A percentile compares a stretch with the other conserved stretches of the same genome.
Evolutionary conservation across 345 rosid genomes (phyloP).

Genomic region (Iberis pinnata): DNA sequence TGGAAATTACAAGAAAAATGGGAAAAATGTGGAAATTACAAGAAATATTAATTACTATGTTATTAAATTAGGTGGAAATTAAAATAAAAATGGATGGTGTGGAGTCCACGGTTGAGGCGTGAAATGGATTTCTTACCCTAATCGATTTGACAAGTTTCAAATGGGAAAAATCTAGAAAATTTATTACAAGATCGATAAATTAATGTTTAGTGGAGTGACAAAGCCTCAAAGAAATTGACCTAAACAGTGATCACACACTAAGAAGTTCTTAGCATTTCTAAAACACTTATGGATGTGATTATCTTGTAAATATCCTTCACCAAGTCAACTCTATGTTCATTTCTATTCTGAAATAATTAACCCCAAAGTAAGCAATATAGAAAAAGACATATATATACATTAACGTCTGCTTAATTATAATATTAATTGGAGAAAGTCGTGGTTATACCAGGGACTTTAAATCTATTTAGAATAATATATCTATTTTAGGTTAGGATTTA

Average conservation of each 20-base stretch:
- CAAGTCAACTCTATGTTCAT: conserved; percentile 26
- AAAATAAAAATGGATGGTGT: too few species aligned
- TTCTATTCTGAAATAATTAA: conserved; percentile 15
- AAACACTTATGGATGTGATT: conserved; percentile 16
- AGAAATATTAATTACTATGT: too few species aligned
- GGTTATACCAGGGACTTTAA: too few species aligned
- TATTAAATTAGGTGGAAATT: too few species aligned
- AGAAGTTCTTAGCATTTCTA: conserved; percentile 13
- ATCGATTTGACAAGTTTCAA: conserved; percentile 29
- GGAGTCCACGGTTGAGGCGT: too few species aligned
- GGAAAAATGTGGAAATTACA: too few species aligned
- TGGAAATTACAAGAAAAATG: too few species aligned
- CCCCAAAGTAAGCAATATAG: conserved; percentile 16
- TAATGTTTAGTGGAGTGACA: conserved; percentile 27
- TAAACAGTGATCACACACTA: conserved; percentile 20
- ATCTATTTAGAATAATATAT: too few species aligned
- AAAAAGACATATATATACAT: background rate
- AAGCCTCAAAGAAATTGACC: conserved; percentile 20
- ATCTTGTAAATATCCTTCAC: conserved; percentile 14
- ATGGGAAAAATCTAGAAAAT: conserved; percentile 12
- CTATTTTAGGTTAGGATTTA: too few species aligned
- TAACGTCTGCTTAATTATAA: background rate
- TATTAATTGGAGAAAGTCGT: too few species aligned
- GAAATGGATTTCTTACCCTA: conserved; percentile 29
- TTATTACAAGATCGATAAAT: background rate